Conservation (phyloP, 2,329 filamentous ascomycete species). For the Chaetomium strumarium region DNA sequence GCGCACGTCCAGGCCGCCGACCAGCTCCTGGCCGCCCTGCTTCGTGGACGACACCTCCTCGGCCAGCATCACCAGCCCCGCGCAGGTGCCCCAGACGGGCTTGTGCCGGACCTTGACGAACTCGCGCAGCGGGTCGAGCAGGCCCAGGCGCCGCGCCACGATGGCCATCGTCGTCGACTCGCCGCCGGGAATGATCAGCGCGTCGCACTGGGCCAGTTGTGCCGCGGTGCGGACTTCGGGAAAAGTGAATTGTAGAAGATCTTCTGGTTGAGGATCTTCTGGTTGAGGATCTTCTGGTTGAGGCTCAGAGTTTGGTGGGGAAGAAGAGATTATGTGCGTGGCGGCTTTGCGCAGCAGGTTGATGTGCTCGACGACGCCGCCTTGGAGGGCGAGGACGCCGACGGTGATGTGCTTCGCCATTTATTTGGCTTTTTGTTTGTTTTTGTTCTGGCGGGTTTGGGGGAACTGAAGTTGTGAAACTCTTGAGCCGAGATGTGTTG, state of each 20-base stretch:
- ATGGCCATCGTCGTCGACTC: constrained; percentile 93
- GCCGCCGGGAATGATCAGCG: constrained; percentile 83
- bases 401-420: constrained; percentile 40
- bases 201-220: constrained; percentile 70
- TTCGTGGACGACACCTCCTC: constrained; percentile 86
- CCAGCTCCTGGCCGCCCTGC: constrained; percentile 83
- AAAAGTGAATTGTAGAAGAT: constrained; percentile 48
- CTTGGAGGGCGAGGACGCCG: constrained; percentile 72
- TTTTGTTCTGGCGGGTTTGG: not conserved
- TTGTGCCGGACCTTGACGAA: constrained; percentile 84
- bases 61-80: constrained; percentile 84
- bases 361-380: constrained; percentile 87
- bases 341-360: constrained; percentile 66
- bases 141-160: constrained; percentile 71
- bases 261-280: constrained; percentile 11
- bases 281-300: not conserved
- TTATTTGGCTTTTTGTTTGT: not conserved
- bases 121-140: constrained; percentile 76
- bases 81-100: constrained; percentile 94
- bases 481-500: not conserved
- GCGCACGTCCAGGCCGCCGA: constrained; percentile 83
- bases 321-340: constrained; percentile 21
- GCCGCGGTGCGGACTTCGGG: constrained; percentile 72
- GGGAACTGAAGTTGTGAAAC: not conserved
- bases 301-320: no score